These are phyloP conservation scores for Mortierella sp. DNA, from an alignment of 371 early-diverging fungal genomes.

Conservation along the genomic window DNA sequence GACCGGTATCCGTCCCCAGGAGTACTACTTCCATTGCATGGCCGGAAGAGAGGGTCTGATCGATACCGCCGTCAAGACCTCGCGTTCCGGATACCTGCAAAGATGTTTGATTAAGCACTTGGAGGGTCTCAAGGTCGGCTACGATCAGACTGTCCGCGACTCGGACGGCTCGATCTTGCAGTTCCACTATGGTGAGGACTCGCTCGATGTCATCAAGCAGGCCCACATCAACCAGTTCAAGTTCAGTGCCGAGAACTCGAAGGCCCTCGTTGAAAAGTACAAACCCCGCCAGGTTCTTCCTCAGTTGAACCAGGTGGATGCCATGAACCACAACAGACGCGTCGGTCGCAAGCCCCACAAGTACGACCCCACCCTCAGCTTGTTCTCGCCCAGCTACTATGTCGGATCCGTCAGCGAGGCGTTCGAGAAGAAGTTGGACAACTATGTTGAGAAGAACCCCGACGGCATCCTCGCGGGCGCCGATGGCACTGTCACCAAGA, in stretches of 20 bases:
- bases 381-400: conserved; percentile 85
- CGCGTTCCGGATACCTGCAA: conserved; percentile 99
- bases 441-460: conserved; percentile 81
- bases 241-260: conserved; percentile 94
- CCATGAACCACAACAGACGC: conserved; percentile 85
- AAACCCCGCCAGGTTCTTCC: conserved; percentile 79
- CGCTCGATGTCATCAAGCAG: conserved; percentile 97
- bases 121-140: conserved; percentile 96
- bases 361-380: conserved; percentile 85
- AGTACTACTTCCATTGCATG: conserved; percentile 97
- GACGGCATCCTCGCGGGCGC: conserved; percentile 65
- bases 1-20: conserved; percentile 98
- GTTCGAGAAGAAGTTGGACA: conserved; percentile 59
- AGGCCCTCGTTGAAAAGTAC: conserved; percentile 85
- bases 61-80: conserved; percentile 99
- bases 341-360: conserved; percentile 81
- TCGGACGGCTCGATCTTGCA: conserved; percentile 96
- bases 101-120: conserved; percentile 99
- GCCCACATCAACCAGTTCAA: conserved; percentile 92
- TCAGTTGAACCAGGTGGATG: conserved; percentile 83
- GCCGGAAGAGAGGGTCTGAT: conserved; percentile 99
- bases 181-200: conserved; percentile 99
- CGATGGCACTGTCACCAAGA: conserved; percentile 65
- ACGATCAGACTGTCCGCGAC: conserved; percentile 98
- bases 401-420: conserved; percentile 94